Evolutionary conservation across 2,329 filamentous ascomycete species (phyloP).

Genomic region (Calonectria pseudoreteaudii): DNA sequence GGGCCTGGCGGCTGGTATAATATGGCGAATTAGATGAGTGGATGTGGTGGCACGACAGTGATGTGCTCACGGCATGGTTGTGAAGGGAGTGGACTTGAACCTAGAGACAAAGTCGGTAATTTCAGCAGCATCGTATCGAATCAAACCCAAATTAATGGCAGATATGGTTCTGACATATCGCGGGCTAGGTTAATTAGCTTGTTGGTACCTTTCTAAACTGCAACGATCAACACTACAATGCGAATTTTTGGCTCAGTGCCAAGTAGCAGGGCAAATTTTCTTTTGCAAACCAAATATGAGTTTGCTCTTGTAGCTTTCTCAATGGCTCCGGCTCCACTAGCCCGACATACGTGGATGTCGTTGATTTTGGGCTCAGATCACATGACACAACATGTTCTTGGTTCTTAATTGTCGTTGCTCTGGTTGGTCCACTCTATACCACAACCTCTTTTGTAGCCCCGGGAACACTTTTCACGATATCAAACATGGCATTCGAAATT

Average conservation of each 20-base stretch:
- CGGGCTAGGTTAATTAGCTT: neutral
- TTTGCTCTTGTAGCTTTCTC: neutral
- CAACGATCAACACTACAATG: neutral
- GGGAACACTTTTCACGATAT: neutral
- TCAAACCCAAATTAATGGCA: neutral
- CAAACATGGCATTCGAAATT: slow-evolving; percentile 45
- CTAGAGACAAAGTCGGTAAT: neutral
- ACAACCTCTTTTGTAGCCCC: slow-evolving; percentile 16
- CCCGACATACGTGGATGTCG: neutral
- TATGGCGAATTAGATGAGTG: too few relatives aligned
- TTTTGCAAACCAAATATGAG: neutral
- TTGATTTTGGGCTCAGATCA: slow-evolving; percentile 11
- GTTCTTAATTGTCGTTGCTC: slow-evolving; percentile 22
- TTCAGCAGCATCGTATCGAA: too few relatives aligned
- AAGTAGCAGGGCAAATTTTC: neutral
- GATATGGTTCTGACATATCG: neutral
- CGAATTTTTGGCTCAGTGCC: neutral
- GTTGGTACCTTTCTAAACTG: neutral
- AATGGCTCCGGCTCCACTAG: neutral
- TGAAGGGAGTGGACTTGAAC: neutral
- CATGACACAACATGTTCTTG: slow-evolving; percentile 19
- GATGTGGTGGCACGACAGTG: too few relatives aligned
- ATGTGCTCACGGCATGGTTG: too few relatives aligned
- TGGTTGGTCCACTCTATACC: slow-evolving; percentile 30
- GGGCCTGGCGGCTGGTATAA: too few relatives aligned